Percentiles rank a stretch among this genome's conserved stretches.
These are phyloP conservation scores for Corylus americana DNA, from an alignment of 306 rosid species.

Conservation along the genomic window DNA sequence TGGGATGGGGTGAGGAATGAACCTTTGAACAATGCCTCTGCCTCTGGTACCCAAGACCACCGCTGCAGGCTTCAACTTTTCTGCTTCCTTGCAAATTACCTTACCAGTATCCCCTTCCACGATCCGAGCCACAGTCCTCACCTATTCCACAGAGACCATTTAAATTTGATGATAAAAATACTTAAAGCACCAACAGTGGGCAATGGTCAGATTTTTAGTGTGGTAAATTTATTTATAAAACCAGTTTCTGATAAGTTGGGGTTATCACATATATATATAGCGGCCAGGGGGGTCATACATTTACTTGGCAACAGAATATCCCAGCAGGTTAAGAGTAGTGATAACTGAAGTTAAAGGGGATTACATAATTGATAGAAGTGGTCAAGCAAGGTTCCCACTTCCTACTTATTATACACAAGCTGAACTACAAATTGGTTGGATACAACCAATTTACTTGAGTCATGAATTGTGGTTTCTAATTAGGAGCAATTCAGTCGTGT, in stretches of 20 bases:
- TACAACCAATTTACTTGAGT: background rate
- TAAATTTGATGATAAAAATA: background rate
- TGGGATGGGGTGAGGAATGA: background rate
- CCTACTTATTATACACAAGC: background rate
- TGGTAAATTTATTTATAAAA: background rate
- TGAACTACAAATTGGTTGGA: background rate
- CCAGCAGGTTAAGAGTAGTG: background rate
- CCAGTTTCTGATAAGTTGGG: background rate
- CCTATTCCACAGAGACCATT: constrained; percentile 37
- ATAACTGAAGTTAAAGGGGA: background rate
- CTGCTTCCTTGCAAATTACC: constrained; percentile 73
- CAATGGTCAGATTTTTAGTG: background rate
- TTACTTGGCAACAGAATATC: background rate
- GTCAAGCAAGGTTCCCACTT: background rate
- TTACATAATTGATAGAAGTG: background rate
- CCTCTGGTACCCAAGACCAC: constrained; percentile 78
- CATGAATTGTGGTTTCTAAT: background rate
- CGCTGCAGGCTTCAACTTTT: constrained; percentile 67
- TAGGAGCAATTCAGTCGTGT: background rate
- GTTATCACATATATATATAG: background rate
- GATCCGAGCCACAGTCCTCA: constrained; percentile 63
- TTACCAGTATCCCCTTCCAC: constrained; percentile 77
- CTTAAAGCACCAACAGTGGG: background rate
- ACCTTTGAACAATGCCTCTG: constrained; percentile 71
- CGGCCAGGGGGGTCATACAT: background rate